These are phyloP conservation scores for Candida sanyaensis DNA, from an alignment of 1,139 yeast genomes.

Conservation along the genomic window DNA sequence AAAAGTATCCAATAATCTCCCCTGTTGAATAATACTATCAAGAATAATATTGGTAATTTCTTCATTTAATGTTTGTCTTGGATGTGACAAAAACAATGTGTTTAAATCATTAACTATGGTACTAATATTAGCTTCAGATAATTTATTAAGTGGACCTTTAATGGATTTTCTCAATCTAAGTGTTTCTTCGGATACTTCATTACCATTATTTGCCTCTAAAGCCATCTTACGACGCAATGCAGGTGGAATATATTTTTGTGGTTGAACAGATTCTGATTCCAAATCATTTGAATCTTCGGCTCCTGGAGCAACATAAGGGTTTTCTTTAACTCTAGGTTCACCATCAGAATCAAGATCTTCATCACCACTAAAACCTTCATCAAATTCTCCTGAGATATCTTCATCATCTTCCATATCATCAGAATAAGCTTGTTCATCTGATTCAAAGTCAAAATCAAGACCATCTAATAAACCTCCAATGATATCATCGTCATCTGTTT, in stretches of 20 bases:
- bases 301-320: slow-evolving; percentile 85
- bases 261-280: slow-evolving; percentile 17
- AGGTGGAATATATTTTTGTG: slow-evolving; percentile 75
- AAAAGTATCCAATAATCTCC: slow-evolving; percentile 70
- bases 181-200: slow-evolving; percentile 47
- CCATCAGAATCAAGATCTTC: slow-evolving; percentile 18
- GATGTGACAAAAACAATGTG: slow-evolving; percentile 58
- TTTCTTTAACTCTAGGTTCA: slow-evolving; percentile 51
- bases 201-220: slow-evolving; percentile 23
- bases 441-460: slow-evolving; percentile 58
- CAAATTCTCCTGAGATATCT: slow-evolving; percentile 41
- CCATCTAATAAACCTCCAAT: slow-evolving; percentile 79
- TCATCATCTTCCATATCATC: slow-evolving; percentile 23
- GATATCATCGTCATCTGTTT: slow-evolving; percentile 63
- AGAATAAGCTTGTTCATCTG: slow-evolving; percentile 7
- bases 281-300: slow-evolving; percentile 11
- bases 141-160: slow-evolving; percentile 80
- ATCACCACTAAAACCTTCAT: slow-evolving; percentile 58
- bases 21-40: slow-evolving; percentile 68
- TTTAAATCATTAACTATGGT: slow-evolving; percentile 71
- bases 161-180: slow-evolving; percentile 57
- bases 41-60: slow-evolving; percentile 62
- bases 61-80: slow-evolving; percentile 78
- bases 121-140: slow-evolving; percentile 81
- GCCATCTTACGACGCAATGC: slow-evolving; percentile 65